Percentiles rank a stretch among this genome's conserved stretches.
phyloP scores from a whole-genome alignment of 2,329 filamentous ascomycete species.

The Colletotrichum echinochloae region DNA sequence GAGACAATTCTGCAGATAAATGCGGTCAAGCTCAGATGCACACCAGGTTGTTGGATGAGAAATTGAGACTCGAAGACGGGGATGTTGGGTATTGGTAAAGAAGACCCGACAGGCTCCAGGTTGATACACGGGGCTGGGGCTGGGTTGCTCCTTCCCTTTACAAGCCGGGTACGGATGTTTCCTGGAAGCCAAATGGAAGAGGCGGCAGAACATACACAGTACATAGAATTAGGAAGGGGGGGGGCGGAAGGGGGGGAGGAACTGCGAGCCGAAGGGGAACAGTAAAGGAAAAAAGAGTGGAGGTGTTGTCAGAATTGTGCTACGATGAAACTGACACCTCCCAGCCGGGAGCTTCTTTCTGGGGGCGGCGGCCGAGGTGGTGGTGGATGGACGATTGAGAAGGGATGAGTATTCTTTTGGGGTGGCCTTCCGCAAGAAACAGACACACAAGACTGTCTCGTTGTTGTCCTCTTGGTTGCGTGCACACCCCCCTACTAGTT shows the following conservation, averaged over 20 bases:
- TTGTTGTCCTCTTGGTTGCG: conserved; percentile 3
- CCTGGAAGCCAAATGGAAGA: conserved; percentile 23
- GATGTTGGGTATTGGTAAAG: not conserved
- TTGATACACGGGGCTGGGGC: conserved; percentile 3
- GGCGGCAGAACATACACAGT: conserved; percentile 8
- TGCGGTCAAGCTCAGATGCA: conserved; percentile 9
- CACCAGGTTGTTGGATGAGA: not conserved
- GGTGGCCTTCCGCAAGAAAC: conserved; percentile 22
- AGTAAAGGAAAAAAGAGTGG: conserved; percentile 26
- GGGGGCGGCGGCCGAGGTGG: conserved; percentile 8
- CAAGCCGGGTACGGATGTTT: conserved; percentile 11
- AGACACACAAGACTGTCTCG: not conserved
- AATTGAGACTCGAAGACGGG: not conserved
- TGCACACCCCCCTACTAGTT: conserved; percentile 24
- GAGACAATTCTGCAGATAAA: conserved; percentile 14
- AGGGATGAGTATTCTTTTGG: conserved; percentile 37
- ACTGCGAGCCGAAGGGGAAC: conserved; percentile 13
- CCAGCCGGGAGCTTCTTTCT: conserved; percentile 30
- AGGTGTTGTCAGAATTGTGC: conserved; percentile 38
- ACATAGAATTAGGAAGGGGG: too few relatives aligned
- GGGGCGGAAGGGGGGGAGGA: not conserved
- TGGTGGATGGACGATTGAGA: conserved; percentile 25
- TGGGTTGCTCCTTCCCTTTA: conserved; percentile 13
- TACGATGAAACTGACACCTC: conserved; percentile 41
- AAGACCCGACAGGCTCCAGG: not conserved